Evolutionary conservation across 2,329 filamentous ascomycete genomes (phyloP), one percentile per base, ranked within the genome.

Genomic region (Torrubiella hemipterigena): DNA sequence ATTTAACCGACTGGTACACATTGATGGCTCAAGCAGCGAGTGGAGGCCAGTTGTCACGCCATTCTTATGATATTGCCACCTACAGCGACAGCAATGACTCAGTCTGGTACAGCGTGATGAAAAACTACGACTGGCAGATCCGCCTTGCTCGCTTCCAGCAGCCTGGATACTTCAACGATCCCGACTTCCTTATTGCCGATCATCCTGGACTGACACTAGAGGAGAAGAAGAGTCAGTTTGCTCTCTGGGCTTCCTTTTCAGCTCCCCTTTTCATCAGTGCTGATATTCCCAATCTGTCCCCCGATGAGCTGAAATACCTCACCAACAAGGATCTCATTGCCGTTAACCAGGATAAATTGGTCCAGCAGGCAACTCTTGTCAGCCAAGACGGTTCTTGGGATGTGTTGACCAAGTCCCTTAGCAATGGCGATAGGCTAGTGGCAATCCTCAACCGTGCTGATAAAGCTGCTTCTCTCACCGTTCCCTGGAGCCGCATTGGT

Each of bases 41-140:
- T 2, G 54, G 47, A 16, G 56, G 57, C 1, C 54, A 62, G 38
- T 46, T 63, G 5, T 57, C 59, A 2, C 48, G 58, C 4, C 59
- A 62, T 36, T 61, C 55, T 7, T 46, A 50, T 14, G 59, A 42
- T 35, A 51, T 63, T 30, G 47, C 58, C n/a, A 55, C 54, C 1
- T 64, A 60, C 39, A 47, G 42, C 26, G 50, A 49, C 10, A 46
- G 53, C 18, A 53, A 50, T 30, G 52, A 55, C 6, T 23, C 31
- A 9, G 31, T 14, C 3, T 65, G 62, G 61, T 52, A 59, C 24
- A 61, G 58, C 34, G 54, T 66, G 32, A 56, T 61, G 51, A 52
- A 52, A 35, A 65, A 67, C 34, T 65, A 65, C 33, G 52, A 50
- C 17, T 58, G 54, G 32, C 46, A 62, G 31, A 48, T 53, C 7